Conservation (phyloP, 768 basidiomycete species). For the Termitomyces bulborhizus region DNA sequence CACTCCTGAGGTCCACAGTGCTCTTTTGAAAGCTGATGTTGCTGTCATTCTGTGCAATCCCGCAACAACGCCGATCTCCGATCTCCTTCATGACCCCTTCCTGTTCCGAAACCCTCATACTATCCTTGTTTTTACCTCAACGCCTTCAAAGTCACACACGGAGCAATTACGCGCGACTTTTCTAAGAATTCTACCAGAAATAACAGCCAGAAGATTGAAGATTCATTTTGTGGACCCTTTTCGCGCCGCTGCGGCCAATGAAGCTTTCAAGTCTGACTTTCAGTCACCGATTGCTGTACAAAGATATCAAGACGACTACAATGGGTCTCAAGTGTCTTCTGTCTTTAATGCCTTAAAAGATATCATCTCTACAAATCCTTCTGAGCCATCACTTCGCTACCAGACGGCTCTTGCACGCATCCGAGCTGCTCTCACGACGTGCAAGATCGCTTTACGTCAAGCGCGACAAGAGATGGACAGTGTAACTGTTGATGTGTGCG, state of each 20-base stretch:
- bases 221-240: conserved; percentile 50
- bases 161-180: conserved; percentile 2
- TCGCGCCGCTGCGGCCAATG: conserved; percentile 51
- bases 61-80: conserved; percentile 39
- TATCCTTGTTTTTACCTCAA: conserved; percentile 34
- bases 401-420: conserved; percentile 33
- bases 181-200: conserved; percentile 10
- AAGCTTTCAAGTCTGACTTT: conserved; percentile 37
- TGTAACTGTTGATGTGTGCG: conserved; percentile 26
- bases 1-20: conserved; percentile 7
- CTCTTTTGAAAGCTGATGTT: conserved; percentile 45
- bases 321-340: conserved; percentile 51
- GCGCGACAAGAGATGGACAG: conserved; percentile 27
- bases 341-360: conserved; percentile 34
- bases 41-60: conserved; percentile 64
- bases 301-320: conserved; percentile 56
- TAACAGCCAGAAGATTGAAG: conserved; percentile 17
- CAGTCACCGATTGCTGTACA: conserved; percentile 48
- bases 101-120: conserved; percentile 33
- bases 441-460: conserved; percentile 23
- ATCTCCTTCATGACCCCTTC: conserved; percentile 24
- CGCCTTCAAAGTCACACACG: conserved; percentile 19
- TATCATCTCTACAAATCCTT: conserved; percentile 11
- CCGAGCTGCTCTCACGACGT: conserved; percentile 31
- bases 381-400: conserved; percentile 22